Evolutionary conservation across 2,329 filamentous ascomycete genomes (phyloP).

Genomic region (Monosporascus sp.): DNA sequence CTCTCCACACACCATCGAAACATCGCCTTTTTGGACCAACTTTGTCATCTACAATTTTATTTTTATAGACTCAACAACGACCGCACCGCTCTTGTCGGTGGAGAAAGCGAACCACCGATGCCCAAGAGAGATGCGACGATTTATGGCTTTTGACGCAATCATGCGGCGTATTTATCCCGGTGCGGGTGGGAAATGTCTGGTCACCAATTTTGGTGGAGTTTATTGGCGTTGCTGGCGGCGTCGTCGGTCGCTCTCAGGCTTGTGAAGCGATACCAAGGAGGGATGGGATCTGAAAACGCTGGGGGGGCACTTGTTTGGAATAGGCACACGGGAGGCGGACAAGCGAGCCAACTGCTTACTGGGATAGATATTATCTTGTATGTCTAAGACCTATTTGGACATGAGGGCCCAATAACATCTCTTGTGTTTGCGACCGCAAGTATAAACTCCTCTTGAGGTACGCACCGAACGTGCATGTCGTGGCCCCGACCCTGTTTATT

Average conservation of each 20-base stretch:
- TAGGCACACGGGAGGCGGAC: neutral
- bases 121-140: constrained; percentile 11
- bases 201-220: constrained; percentile 16
- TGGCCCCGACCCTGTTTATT: neutral
- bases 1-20: constrained; percentile 8
- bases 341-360: neutral
- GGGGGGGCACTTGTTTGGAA: constrained; percentile 1
- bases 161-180: constrained; percentile 11
- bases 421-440: neutral
- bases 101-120: neutral
- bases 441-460: neutral
- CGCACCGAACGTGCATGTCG: neutral
- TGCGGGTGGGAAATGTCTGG: constrained; percentile 11
- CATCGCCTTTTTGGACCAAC: neutral
- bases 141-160: constrained; percentile 17
- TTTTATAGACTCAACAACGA: constrained; percentile 11
- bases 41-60: constrained; percentile 4
- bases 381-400: neutral
- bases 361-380: neutral
- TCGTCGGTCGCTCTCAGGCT: constrained; percentile 9
- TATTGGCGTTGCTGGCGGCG: constrained; percentile 20
- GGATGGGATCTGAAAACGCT: constrained; percentile 5
- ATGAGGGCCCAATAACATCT: neutral
- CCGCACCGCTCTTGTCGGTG: constrained; percentile 2
- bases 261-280: constrained; percentile 17